Conservation (phyloP, 352 stramenopile genomes). For the Peronospora farinosa region DNA sequence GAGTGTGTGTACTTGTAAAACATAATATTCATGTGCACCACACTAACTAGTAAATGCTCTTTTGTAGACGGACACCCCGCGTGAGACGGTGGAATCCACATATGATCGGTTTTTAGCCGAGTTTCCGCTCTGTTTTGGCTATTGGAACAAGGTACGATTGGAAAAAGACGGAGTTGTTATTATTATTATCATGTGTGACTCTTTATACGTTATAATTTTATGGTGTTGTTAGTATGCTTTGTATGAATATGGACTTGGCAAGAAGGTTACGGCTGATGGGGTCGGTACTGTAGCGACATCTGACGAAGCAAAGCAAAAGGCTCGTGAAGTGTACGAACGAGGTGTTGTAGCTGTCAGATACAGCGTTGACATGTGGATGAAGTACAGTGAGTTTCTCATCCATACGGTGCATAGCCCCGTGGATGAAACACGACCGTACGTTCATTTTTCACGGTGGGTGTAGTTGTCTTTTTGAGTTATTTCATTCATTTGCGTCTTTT, state of each 20-base stretch:
- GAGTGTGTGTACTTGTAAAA: background rate
- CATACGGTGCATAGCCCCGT: slow-evolving; percentile 46
- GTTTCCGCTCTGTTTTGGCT: slow-evolving; percentile 80
- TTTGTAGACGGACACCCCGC: slow-evolving; percentile 30
- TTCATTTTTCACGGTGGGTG: background rate
- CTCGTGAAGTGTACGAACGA: slow-evolving; percentile 58
- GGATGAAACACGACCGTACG: slow-evolving; percentile 58
- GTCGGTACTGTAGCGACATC: slow-evolving; percentile 30
- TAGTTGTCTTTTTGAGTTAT: background rate
- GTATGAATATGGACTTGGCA: slow-evolving; percentile 49
- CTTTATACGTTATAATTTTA: background rate
- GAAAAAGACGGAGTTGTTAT: no score
- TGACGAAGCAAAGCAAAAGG: slow-evolving; percentile 40
- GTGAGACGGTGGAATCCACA: slow-evolving; percentile 55
- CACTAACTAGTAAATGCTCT: slow-evolving; percentile 2
- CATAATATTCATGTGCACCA: background rate
- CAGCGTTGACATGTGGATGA: slow-evolving; percentile 83
- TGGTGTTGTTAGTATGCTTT: slow-evolving; percentile 49
- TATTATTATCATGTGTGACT: background rate
- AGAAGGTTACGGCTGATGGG: slow-evolving; percentile 35
- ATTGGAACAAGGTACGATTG: slow-evolving; percentile 74
- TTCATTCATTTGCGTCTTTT: background rate
- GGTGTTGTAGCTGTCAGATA: slow-evolving; percentile 52
- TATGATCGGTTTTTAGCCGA: slow-evolving; percentile 66
- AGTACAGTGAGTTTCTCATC: slow-evolving; percentile 78